These are phyloP conservation scores for Leucocoprinus leucothites DNA, from an alignment of 768 basidiomycete genomes.

Conservation along the genomic window DNA sequence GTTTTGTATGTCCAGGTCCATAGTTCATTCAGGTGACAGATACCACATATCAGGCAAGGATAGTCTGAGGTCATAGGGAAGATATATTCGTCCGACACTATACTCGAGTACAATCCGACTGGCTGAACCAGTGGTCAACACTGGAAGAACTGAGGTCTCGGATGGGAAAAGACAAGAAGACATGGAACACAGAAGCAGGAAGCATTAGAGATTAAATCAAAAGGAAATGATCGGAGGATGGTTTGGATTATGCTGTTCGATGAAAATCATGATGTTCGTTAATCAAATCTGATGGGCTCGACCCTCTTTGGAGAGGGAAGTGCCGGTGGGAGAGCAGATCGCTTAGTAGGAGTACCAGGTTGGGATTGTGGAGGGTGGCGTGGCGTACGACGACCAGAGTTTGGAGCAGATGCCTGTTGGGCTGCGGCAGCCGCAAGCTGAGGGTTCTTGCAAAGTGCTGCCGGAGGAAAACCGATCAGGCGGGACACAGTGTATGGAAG, in stretches of 20 bases:
- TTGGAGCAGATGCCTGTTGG: neutral
- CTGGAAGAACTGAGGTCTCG: neutral
- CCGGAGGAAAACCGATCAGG: constrained; percentile 76
- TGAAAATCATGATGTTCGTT: too few species aligned
- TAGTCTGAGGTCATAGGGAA: too few species aligned
- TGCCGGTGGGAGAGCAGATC: constrained; percentile 22
- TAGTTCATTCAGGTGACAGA: too few species aligned
- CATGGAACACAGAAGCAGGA: neutral
- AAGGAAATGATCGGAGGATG: neutral
- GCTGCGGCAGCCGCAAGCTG: constrained; percentile 1
- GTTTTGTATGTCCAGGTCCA: too few species aligned
- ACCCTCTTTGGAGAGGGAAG: constrained; percentile 36
- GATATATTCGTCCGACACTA: constrained; percentile 1
- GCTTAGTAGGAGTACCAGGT: constrained; percentile 23
- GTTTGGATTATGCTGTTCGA: too few species aligned
- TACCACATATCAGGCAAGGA: too few species aligned
- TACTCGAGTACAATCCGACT: neutral
- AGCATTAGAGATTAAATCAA: neutral
- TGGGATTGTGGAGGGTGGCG: constrained; percentile 5
- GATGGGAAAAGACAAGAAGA: neutral
- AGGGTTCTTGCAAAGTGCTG: constrained; percentile 48
- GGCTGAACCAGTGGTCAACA: constrained; percentile 7
- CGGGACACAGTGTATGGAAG: constrained; percentile 80
- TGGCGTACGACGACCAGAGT: constrained; percentile 24
- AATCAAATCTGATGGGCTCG: constrained; percentile 26